Base-by-base conservation (phyloP, 73 alveolate species). In the Paramecium bursaria region DNA sequence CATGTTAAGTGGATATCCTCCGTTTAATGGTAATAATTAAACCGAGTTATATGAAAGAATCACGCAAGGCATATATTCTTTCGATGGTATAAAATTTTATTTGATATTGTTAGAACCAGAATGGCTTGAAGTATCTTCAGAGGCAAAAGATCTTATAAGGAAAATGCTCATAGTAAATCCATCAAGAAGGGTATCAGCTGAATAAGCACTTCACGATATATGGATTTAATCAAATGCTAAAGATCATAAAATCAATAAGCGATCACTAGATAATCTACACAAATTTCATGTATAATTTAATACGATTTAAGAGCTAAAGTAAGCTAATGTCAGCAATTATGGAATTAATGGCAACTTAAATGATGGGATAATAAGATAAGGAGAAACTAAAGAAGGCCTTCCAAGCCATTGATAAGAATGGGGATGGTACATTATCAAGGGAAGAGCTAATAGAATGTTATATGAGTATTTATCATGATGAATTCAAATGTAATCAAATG, bases 1-100 rank as follows among this genome's bases (percentile, higher is more conserved):
- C n/a, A 85, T 91, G 90, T 75, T 91, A 44, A 50, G 95, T 74
- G 96, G 96, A 3, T 85, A 52, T 54, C 90, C 94, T 1, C 96
- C 96, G 3, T 91, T 91, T 86, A 85, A 54, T 75, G 96, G 96
- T 22, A 74, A 85, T 35, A 85, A 86, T 5, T 90, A 91, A 75
- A 87, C 73, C 52, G 96, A 87, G 47, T 60, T 91, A 13, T 85
- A 87, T 74, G 44, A 55, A 14, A 79, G 90, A 30, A 57, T 90
- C 4, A 48, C 73, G 50, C 76, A 75, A 47, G 92, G 90, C 26
- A 39, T 55, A 48, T 57, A 75, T 15, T 79, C 87, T 46, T 86
- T 87, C 75, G 54, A 85, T 35, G 75, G 80, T 51, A 42, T 11
- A 3, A 27, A 19, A 10, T 17, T 23, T 26, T n/a, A n/a, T n/a